Conservation (phyloP, 352 stramenopile genomes). For the Globisporangium nodosum region DNA sequence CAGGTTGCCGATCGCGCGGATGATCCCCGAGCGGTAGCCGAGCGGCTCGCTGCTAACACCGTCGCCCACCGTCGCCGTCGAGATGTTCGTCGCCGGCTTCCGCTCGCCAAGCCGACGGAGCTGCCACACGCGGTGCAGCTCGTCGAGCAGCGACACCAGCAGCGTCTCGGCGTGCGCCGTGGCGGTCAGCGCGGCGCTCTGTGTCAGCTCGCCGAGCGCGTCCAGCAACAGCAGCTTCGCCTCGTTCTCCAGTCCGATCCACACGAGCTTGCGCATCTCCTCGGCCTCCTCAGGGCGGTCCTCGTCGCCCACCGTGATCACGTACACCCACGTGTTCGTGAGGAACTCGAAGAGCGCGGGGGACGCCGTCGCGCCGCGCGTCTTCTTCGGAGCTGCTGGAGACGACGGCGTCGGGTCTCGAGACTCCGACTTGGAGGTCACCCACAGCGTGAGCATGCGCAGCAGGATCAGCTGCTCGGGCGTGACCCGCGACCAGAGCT, state of each 20-base stretch:
- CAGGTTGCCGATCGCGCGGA: constrained; percentile 81
- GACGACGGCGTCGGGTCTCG: background rate
- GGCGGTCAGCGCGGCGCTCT: constrained; percentile 8
- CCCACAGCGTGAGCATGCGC: constrained; percentile 70
- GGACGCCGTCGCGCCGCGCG: constrained; percentile 7
- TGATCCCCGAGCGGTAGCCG: constrained; percentile 70
- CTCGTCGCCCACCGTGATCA: constrained; percentile 38
- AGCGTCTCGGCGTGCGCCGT: constrained; percentile 14
- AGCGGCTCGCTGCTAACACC: constrained; percentile 27
- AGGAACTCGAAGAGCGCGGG: constrained; percentile 40
- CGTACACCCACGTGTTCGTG: constrained; percentile 43
- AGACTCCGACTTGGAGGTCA: constrained; percentile 16
- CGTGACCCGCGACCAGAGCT: constrained; percentile 74
- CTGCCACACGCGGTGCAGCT: constrained; percentile 59
- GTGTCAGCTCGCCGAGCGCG: constrained; percentile 55
- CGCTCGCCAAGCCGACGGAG: constrained; percentile 20
- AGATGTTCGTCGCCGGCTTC: constrained; percentile 12
- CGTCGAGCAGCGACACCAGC: constrained; percentile 38
- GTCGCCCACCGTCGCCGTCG: background rate
- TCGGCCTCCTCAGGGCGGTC: constrained; percentile 57
- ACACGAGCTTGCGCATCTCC: constrained; percentile 59
- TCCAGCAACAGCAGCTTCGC: constrained; percentile 71
- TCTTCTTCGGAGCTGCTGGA: constrained; percentile 6
- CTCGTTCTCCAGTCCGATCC: constrained; percentile 71
- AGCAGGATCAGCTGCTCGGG: constrained; percentile 77